Base-by-base conservation (phyloP, 371 early-diverging fungal species). In the Funneliformis caledonium region DNA sequence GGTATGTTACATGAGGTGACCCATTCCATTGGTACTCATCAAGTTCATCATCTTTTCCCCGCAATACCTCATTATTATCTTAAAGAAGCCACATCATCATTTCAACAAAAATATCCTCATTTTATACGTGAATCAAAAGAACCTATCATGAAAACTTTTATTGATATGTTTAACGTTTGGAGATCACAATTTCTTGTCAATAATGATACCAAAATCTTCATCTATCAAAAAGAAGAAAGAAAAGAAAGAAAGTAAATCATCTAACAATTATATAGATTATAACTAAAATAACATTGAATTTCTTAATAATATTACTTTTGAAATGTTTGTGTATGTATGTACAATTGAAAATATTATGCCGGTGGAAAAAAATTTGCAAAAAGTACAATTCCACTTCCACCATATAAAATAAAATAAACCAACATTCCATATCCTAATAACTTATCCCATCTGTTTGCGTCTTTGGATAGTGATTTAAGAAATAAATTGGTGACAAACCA, bases 311-410 rank as follows among this genome's bases (percentile, higher is more conserved):
- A 37, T 37, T 37, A 37, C 37, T 37, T 37, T 37, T 37, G 37
- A 37, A 37, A 37, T 37, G 37, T 37, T 0, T 37, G 37, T 37
- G 3, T 3, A 37, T 37, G 37, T 37, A 37, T 37, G 37, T 37
- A 37, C 37, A 37, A 37, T 37, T 37, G 26, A 14, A 19, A 42
- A 69, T 19, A 19, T 69, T 88, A 96, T 11, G 96, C 96, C 0
- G 96, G 96, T 10, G 96, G 96, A 77, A 93, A 88, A 83, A 96
- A 96, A 73, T 88, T 91, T 59, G 93, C 88, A 89, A 95, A 96
- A 37, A 96, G 86, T 10, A 96, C 87, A 45, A 91, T 86, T 4
- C 95, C 94, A 48, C 91, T 82, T 6, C 90, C 72, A 0, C 93
- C 92, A 85, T 96, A 96, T 67, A 90, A 83, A 14, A 94, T 83